A percentile compares a stretch with the other conserved stretches of the same genome.
Conservation (phyloP, 352 stramenopile species). For the Globisporangium polare region DNA sequence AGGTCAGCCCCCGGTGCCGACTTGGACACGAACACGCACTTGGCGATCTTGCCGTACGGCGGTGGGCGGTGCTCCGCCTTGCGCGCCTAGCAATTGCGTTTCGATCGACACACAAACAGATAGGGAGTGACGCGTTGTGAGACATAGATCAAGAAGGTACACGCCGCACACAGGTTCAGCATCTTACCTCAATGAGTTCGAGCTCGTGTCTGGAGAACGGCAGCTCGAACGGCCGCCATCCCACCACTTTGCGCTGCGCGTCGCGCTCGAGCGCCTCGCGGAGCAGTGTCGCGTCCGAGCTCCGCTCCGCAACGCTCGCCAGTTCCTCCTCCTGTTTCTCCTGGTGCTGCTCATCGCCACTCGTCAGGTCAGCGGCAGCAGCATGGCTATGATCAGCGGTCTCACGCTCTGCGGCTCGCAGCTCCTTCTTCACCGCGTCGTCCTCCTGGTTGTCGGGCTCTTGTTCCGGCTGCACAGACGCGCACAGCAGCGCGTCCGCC, state of each 20-base stretch:
- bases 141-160: not conserved
- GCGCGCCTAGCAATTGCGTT: constrained; percentile 27
- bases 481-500: constrained; percentile 1
- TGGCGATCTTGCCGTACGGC: constrained; percentile 58
- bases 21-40: constrained; percentile 72
- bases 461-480: not conserved
- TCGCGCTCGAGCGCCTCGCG: constrained; percentile 29
- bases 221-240: constrained; percentile 7
- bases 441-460: not conserved
- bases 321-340: not conserved
- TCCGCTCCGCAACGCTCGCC: constrained; percentile 3
- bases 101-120: not conserved
- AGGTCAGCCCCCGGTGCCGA: constrained; percentile 48
- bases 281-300: constrained; percentile 26
- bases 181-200: constrained; percentile 9
- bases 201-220: constrained; percentile 13
- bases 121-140: not conserved
- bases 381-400: not conserved
- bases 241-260: not conserved
- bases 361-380: not conserved
- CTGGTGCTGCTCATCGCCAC: not conserved
- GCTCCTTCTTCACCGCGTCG: not conserved
- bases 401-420: not conserved
- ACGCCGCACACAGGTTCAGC: not conserved
- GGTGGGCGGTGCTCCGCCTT: constrained; percentile 45